Conservation (phyloP, 306 rosid genomes). For the Prunus mongolica region DNA sequence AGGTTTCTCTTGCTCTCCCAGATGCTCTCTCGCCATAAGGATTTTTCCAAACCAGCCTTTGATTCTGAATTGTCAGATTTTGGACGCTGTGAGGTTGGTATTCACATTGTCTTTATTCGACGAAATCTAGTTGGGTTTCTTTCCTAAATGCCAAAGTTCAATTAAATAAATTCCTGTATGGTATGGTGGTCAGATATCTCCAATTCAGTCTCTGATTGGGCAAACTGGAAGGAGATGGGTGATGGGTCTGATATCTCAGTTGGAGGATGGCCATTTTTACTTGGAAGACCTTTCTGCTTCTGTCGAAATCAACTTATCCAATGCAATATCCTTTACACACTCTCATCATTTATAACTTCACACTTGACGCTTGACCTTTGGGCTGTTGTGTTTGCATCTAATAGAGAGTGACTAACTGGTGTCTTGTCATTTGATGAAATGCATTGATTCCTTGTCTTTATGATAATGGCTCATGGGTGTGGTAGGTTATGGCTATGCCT, state of each 20-base stretch:
- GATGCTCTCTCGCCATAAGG: slow-evolving; percentile 80
- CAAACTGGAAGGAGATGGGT: slow-evolving; percentile 81
- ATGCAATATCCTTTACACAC: slow-evolving; percentile 71
- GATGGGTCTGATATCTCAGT: slow-evolving; percentile 82
- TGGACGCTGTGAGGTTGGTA: slow-evolving; percentile 80
- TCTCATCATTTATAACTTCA: not conserved
- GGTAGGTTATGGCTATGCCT: not conserved
- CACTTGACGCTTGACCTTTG: not conserved
- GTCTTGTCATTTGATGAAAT: not conserved
- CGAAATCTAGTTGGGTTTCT: not conserved
- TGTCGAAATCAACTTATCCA: slow-evolving; percentile 64
- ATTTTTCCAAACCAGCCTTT: slow-evolving; percentile 83
- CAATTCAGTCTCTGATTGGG: slow-evolving; percentile 91
- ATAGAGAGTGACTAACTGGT: not conserved
- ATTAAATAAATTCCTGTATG: not conserved
- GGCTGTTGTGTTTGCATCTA: not conserved
- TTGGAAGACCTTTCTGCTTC: slow-evolving; percentile 87
- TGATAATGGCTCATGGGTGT: slow-evolving; percentile 6
- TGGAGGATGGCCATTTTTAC: slow-evolving; percentile 85
- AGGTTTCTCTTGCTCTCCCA: slow-evolving; percentile 71
- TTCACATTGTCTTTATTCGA: not conserved
- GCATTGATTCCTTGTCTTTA: not conserved
- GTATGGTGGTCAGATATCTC: slow-evolving; percentile 68
- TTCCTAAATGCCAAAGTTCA: not conserved
- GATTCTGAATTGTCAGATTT: slow-evolving; percentile 55